Evolutionary conservation across 176 grass and related monocot species (phyloP), one percentile per base, ranked within the genome.

Genomic region (Triticum timopheevii): DNA sequence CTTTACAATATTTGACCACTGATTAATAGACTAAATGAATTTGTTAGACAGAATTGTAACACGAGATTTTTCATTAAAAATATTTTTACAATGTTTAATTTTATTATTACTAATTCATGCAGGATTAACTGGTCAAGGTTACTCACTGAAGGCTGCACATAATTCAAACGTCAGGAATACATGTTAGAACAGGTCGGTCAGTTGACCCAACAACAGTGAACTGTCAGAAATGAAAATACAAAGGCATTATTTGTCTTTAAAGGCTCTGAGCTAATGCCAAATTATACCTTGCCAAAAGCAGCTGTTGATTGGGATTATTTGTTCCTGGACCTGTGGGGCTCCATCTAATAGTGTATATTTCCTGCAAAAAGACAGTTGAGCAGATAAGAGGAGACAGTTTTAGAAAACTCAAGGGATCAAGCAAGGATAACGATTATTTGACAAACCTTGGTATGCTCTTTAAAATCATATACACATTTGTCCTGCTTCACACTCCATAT

Each of bases 311-410:
- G 38, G 96, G 93, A 81, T 94, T 95, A 39, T 72, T 94, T 56
- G 96, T 94, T 69, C 96, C 96, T 74, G 66, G 65, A 10, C 96
- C 96, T 56, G 96, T 96, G 35, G 96, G 96, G 82, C 93, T 96
- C 96, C 96, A 98, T 91, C 92, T 92, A 91, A 98, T 98, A 56
- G 96, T 98, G 61, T 98, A 98, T 87, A 98, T 95, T 87, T 98
- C 96, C 95, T 98, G 87, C 5, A 91, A 77, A 91, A 73, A 86
- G 39, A 74, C 49, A 90, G 45, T 85, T 77, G 7, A 79, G 65
- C 56, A 87, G 15, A 61, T 80, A 63, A 69, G 17, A 83, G 27
- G 27, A 84, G 45, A 67, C 30, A 38, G 28, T 77, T 73, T 77
- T 73, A 65, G 22, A 20, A 56, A 56, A 45, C 47, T 45, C 20